These are phyloP conservation scores for Solanum rostratum DNA, from an alignment of 257 asterid species.

Conservation along the genomic window DNA sequence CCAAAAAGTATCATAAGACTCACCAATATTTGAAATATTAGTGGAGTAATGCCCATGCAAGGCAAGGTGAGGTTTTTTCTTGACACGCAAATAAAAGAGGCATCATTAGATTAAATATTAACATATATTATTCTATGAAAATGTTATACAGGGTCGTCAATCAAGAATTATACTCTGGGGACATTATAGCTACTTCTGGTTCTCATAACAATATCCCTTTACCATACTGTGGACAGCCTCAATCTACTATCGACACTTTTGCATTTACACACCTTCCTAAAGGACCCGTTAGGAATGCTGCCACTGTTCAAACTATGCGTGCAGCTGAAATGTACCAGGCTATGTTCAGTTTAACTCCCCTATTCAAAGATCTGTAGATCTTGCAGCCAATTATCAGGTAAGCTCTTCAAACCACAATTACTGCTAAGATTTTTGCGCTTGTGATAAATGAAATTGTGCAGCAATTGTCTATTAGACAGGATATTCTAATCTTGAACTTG, in stretches of 20 bases:
- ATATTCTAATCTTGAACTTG: not conserved
- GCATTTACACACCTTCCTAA: conserved; percentile 86
- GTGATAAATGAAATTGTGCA: not conserved
- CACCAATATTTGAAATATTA: no score
- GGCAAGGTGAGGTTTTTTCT: no score
- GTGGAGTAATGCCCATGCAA: no score
- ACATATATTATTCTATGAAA: no score
- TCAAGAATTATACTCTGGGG: conserved; percentile 55
- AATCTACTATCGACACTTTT: conserved; percentile 67
- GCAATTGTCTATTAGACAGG: not conserved
- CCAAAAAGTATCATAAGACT: no score
- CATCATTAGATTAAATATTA: no score
- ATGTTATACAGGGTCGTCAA: no score
- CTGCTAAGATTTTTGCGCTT: not conserved
- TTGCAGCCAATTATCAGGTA: conserved; percentile 90
- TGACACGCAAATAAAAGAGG: no score
- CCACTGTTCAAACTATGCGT: conserved; percentile 66
- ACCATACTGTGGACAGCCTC: conserved; percentile 96
- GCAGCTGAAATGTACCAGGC: conserved; percentile 97
- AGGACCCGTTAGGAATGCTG: conserved; percentile 90
- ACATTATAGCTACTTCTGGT: conserved; percentile 83
- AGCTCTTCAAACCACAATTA: not conserved
- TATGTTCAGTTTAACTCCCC: conserved; percentile 98
- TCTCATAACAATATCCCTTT: conserved; percentile 57
- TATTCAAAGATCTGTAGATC: conserved; percentile 89